These are phyloP conservation scores for Setomelanomma holmii DNA, from an alignment of 2,329 filamentous ascomycete genomes.

Conservation along the genomic window DNA sequence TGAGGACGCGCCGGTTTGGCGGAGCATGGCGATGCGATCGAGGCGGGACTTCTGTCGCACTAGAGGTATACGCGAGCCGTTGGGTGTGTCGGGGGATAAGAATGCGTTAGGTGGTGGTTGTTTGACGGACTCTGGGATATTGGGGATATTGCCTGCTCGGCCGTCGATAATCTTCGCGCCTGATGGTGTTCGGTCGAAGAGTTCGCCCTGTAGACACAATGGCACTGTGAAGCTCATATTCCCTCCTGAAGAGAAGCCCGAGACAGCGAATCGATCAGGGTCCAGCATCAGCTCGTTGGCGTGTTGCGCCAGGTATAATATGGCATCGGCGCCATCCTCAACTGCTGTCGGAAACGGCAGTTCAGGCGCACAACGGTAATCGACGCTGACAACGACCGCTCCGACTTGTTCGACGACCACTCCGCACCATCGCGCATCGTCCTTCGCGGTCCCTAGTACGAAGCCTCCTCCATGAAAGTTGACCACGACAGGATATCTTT, in stretches of 20 bases:
- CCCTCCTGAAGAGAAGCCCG: conserved; percentile 68
- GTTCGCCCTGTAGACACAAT: conserved; percentile 61
- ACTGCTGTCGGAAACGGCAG: conserved; percentile 68
- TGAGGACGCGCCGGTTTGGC: conserved; percentile 41
- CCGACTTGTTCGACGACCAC: conserved; percentile 62
- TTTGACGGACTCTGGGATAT: conserved; percentile 31
- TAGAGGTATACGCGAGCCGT: conserved; percentile 44
- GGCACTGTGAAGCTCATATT: conserved; percentile 70
- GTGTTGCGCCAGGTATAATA: conserved; percentile 65
- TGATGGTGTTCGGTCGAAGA: conserved; percentile 41
- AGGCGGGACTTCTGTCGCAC: conserved; percentile 39
- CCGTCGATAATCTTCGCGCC: conserved; percentile 38
- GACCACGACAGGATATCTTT: conserved; percentile 64
- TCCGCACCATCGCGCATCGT: conserved; percentile 67
- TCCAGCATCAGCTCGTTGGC: conserved; percentile 65
- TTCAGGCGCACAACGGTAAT: conserved; percentile 68
- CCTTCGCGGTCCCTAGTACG: conserved; percentile 64
- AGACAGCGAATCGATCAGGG: conserved; percentile 63
- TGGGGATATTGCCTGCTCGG: conserved; percentile 37
- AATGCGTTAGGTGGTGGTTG: conserved; percentile 17
- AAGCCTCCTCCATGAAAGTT: conserved; percentile 72
- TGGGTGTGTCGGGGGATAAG: conserved; percentile 26
- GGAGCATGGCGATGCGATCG: conserved; percentile 44
- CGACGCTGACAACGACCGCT: conserved; percentile 67
- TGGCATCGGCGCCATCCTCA: conserved; percentile 68